A percentile compares a stretch with the other conserved stretches of the same genome.
Conservation (phyloP, 2,329 filamentous ascomycete species). For the Myriosclerotinia duriaeana region DNA sequence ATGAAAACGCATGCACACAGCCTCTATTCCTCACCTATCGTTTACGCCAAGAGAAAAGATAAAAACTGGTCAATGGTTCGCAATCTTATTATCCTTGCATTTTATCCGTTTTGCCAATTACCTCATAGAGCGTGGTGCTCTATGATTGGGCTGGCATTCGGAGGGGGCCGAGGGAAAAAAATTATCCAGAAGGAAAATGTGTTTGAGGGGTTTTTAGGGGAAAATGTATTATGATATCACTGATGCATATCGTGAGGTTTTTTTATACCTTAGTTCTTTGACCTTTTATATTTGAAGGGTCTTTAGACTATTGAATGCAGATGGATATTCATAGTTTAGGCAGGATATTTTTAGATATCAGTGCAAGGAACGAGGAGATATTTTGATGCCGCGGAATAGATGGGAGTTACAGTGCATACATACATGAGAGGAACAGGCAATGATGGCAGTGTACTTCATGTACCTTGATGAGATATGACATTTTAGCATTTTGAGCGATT, state of each 20-base stretch:
- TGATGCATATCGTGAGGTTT: conserved; percentile 5
- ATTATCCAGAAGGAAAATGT: neutral
- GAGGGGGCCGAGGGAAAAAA: neutral
- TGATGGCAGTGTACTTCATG: conserved; percentile 1
- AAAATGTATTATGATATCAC: conserved; percentile 9
- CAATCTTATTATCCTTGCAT: conserved; percentile 10
- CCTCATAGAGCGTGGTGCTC: conserved; percentile 9
- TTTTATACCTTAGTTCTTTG: neutral
- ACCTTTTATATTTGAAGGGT: neutral
- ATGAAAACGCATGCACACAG: conserved; percentile 10
- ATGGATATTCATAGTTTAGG: neutral
- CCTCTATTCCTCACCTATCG: conserved; percentile 8
- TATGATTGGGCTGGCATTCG: conserved; percentile 7
- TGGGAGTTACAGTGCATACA: conserved; percentile 5
- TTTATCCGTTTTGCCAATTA: neutral
- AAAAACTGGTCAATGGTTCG: neutral
- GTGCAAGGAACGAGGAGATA: neutral
- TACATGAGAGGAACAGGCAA: neutral
- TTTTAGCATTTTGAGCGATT: neutral
- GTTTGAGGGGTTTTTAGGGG: neutral
- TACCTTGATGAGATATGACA: conserved; percentile 1
- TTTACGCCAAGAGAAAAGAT: conserved; percentile 1
- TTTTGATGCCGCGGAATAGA: neutral
- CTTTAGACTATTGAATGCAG: neutral
- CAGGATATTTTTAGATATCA: neutral